Evolutionary conservation across 768 basidiomycete species (phyloP).

Genomic region (Tylopilus plumbeoviolaceoides): DNA sequence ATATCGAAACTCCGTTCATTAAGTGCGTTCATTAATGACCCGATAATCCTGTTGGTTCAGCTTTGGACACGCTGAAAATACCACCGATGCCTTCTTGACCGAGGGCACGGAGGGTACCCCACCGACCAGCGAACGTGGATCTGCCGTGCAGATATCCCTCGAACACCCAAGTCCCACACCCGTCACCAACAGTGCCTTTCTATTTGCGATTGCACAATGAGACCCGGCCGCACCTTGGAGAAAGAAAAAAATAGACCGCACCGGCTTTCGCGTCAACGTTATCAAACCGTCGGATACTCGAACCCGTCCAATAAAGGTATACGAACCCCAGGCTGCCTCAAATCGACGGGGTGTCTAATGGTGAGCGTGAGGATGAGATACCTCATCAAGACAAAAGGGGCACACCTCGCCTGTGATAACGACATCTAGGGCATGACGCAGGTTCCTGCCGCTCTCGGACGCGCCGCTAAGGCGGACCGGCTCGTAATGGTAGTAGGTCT

Average conservation of each 20-base stretch:
- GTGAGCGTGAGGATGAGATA: constrained; percentile 21
- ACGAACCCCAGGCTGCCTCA: constrained; percentile 65
- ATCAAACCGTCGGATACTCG: constrained; percentile 54
- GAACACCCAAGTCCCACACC: constrained; percentile 52
- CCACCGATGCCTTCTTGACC: constrained; percentile 40
- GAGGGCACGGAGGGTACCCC: constrained; percentile 38
- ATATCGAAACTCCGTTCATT: constrained; percentile 26
- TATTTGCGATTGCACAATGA: constrained; percentile 19
- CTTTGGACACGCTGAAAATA: constrained; percentile 56
- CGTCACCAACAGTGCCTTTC: constrained; percentile 39
- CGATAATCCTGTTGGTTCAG: constrained; percentile 26
- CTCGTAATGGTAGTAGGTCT: constrained; percentile 29
- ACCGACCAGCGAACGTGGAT: constrained; percentile 49
- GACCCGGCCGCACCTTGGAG: not conserved
- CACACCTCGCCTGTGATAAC: constrained; percentile 34
- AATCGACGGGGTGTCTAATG: constrained; percentile 49
- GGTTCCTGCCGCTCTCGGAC: constrained; percentile 25
- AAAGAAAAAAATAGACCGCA: constrained; percentile 30
- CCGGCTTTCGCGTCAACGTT: constrained; percentile 57
- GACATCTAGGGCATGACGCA: constrained; percentile 33
- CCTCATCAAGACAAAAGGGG: constrained; percentile 19
- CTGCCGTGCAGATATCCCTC: constrained; percentile 51
- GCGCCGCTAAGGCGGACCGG: constrained; percentile 28
- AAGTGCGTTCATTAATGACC: constrained; percentile 23
- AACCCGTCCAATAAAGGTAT: constrained; percentile 55